These are phyloP conservation scores for Neonectria punicea DNA, from an alignment of 2,329 filamentous ascomycete genomes.

Conservation along the genomic window DNA sequence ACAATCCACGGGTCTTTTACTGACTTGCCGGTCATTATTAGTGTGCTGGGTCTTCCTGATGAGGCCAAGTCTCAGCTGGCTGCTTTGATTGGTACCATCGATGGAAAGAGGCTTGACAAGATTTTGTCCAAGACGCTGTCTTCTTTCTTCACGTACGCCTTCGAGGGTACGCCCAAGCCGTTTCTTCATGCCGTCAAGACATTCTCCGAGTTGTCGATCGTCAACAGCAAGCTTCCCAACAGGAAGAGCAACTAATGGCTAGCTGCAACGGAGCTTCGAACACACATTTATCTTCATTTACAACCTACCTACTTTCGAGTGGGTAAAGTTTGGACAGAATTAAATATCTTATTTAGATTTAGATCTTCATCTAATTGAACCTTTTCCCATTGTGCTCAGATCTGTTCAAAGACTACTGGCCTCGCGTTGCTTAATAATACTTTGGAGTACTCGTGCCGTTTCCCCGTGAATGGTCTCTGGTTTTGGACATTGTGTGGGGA, in stretches of 20 bases:
- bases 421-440: not conserved
- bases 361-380: not conserved
- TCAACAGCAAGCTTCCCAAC: conserved; percentile 28
- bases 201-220: conserved; percentile 31
- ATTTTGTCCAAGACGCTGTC: conserved; percentile 35
- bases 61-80: not conserved
- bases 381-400: not conserved
- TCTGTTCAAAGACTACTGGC: not conserved
- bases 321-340: not conserved
- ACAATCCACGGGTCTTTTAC: conserved; percentile 48
- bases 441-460: too few relatives aligned
- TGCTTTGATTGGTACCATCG: conserved; percentile 23
- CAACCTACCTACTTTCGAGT: not conserved
- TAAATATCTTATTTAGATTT: not conserved
- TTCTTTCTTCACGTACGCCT: conserved; percentile 35
- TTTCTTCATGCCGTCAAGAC: conserved; percentile 19
- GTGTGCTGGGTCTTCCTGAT: conserved; percentile 35
- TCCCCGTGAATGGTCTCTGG: not conserved
- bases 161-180: conserved; percentile 19
- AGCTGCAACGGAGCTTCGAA: not conserved
- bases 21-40: conserved; percentile 44
- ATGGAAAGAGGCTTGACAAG: conserved; percentile 28
- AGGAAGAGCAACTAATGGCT: not conserved
- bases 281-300: not conserved
- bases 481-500: too few relatives aligned